Evolutionary conservation across 2,329 filamentous ascomycete species (phyloP), one percentile per base, ranked within the genome.

Genomic region (Penicillium paneum): DNA sequence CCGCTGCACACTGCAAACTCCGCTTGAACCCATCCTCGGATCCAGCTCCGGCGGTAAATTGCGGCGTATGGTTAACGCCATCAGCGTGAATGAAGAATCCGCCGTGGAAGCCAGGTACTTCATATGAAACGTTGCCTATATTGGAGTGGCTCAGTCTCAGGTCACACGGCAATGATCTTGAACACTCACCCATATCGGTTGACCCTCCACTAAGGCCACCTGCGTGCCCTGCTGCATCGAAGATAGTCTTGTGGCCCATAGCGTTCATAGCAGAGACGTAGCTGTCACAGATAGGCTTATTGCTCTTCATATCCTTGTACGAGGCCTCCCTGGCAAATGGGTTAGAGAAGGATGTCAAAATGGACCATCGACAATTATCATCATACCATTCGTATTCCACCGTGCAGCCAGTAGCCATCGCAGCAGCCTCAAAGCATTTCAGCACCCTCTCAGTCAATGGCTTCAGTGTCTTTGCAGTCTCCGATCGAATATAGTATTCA

Each of bases 401-500:
- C 5, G 57, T 57, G 49, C 70, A 72, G 5, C 68, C 71, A 1
- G 68, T 72, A 1, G 69, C 68, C 28, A 48, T 55, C 0, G 68
- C 70, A 1, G 67, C 70, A 3, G 67, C 70, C 47, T 70, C 62
- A 41, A 71, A 70, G 42, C 70, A 72, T 29, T 64, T 66, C 4
- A 67, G 8, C 5, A 71, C 65, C 24, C 58, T 63, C 21, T 63
- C 60, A 0, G 65, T 65, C 35, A 72, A 49, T 2, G 60, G 58
- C 24, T 64, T 63, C 24, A 82, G 60, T 2, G 78, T 67, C 3
- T 67, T 64, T 35, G 73, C 63, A 10, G 67, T 77, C 12, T 68
- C 62, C 3, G 76, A 73, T 12, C 79, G 73, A 3, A 79, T 68
- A 13, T 74, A 74, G 40, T 78, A 79, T 2, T 75, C 69, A 40